These are phyloP conservation scores for Inga leiocalycina DNA, from an alignment of 306 rosid species.

Conservation along the genomic window DNA sequence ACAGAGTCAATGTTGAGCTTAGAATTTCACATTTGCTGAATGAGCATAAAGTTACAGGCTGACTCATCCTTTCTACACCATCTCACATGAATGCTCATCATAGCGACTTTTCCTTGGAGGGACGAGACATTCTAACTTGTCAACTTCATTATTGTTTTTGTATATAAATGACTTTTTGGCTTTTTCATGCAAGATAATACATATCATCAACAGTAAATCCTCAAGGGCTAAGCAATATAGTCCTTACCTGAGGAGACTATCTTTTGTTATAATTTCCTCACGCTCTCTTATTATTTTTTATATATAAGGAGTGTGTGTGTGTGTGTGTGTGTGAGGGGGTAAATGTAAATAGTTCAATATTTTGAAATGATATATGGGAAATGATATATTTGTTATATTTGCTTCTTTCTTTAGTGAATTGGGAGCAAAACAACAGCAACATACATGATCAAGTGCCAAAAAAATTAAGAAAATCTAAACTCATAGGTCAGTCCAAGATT, in stretches of 20 bases:
- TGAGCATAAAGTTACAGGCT: not conserved
- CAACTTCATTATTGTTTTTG: no score
- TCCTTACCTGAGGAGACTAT: not conserved
- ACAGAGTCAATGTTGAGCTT: not conserved
- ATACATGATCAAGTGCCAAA: not conserved
- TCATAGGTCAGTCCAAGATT: not conserved
- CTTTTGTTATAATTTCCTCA: slow-evolving; percentile 3
- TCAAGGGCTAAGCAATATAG: slow-evolving; percentile 7
- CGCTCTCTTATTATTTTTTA: not conserved
- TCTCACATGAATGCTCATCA: not conserved
- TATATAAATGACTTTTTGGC: no score
- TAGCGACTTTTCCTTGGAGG: not conserved
- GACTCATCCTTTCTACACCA: not conserved
- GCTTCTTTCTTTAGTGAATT: not conserved
- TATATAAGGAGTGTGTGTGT: not conserved
- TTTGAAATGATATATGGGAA: slow-evolving; percentile 28
- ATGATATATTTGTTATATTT: not conserved
- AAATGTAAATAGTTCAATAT: not conserved
- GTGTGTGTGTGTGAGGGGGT: not conserved
- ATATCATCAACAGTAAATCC: not conserved
- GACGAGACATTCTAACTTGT: no score
- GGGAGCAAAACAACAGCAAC: not conserved
- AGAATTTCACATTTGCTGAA: slow-evolving; percentile 5
- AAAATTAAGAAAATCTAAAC: not conserved
- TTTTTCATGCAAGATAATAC: not conserved